A percentile compares a stretch with the other conserved stretches of the same genome.
phyloP scores from a whole-genome alignment of 441 rosid genomes.

The Gossypium schwendimanii region DNA sequence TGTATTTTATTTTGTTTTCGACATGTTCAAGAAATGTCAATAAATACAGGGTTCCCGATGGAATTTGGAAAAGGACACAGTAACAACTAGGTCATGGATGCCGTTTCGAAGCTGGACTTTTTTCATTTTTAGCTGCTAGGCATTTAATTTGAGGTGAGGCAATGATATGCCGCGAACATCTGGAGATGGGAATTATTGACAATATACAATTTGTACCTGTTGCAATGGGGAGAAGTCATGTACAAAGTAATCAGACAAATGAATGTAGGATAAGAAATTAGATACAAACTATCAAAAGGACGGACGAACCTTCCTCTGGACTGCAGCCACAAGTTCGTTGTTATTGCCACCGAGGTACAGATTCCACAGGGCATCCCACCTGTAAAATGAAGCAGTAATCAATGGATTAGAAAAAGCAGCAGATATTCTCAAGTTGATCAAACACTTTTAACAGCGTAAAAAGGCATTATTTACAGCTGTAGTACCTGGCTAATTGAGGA shows the following conservation, averaged over 20 bases:
- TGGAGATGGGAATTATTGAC: neutral
- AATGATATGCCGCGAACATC: neutral
- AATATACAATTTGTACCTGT: conserved; percentile 7
- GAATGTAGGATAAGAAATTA: neutral
- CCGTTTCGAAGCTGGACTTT: neutral
- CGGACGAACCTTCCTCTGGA: conserved; percentile 27
- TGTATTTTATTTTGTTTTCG: too few species aligned
- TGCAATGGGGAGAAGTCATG: conserved; percentile 4
- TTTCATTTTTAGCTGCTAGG: conserved; percentile 5
- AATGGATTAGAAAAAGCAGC: conserved; percentile 12
- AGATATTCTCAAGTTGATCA: conserved; percentile 14
- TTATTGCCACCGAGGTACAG: conserved; percentile 16
- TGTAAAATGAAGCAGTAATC: conserved; percentile 26
- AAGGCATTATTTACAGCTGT: conserved; percentile 19
- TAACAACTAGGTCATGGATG: neutral
- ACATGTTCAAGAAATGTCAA: neutral
- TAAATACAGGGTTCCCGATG: neutral
- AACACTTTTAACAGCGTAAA: conserved; percentile 15
- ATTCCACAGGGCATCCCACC: conserved; percentile 23
- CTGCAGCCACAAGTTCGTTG: conserved; percentile 22
- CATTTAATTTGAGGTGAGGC: neutral
- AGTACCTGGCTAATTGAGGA: conserved; percentile 20
- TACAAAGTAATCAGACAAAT: conserved; percentile 16
- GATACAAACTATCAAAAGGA: conserved; percentile 7
- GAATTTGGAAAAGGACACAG: neutral